phyloP scores from a whole-genome alignment of 1,139 yeast species.

The Kurtzmaniella quercitrusa region DNA sequence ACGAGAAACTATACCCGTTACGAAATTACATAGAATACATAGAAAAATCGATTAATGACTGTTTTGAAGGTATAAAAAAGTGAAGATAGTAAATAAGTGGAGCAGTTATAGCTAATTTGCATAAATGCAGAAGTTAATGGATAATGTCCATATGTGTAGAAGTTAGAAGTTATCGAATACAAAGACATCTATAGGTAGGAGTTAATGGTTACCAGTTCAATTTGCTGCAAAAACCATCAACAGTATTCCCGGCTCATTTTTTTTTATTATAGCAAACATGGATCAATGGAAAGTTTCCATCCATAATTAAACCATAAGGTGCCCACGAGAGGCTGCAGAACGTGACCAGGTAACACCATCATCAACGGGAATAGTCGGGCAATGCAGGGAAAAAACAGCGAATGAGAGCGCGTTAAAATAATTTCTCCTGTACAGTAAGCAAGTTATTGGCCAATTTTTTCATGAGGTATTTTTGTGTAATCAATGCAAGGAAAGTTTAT shows the following conservation, averaged over 20 bases:
- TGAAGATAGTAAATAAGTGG: no score
- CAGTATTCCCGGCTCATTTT: conserved; percentile 13
- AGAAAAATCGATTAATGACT: no score
- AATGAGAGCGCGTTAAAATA: conserved; percentile 6
- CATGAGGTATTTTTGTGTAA: conserved; percentile 1
- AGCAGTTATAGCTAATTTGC: no score
- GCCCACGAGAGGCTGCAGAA: background rate
- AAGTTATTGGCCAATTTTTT: conserved; percentile 1
- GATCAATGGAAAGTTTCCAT: background rate
- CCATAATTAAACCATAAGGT: background rate
- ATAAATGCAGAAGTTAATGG: no score
- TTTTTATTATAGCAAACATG: conserved; percentile 1
- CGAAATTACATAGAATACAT: no score
- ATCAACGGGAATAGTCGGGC: conserved; percentile 4
- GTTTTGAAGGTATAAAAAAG: no score
- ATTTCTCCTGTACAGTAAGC: conserved; percentile 3
- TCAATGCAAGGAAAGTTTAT: conserved; percentile 1
- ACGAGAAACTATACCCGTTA: conserved; percentile 9
- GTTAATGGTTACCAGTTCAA: no score
- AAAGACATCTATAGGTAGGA: no score
- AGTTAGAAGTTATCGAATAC: no score
- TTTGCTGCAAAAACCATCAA: conserved; percentile 4
- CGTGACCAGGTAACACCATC: background rate
- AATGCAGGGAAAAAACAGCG: conserved; percentile 3
- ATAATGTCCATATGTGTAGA: no score